phyloP scores from a whole-genome alignment of 108 stramenopile genomes.

The Skeletonema marinoi region DNA sequence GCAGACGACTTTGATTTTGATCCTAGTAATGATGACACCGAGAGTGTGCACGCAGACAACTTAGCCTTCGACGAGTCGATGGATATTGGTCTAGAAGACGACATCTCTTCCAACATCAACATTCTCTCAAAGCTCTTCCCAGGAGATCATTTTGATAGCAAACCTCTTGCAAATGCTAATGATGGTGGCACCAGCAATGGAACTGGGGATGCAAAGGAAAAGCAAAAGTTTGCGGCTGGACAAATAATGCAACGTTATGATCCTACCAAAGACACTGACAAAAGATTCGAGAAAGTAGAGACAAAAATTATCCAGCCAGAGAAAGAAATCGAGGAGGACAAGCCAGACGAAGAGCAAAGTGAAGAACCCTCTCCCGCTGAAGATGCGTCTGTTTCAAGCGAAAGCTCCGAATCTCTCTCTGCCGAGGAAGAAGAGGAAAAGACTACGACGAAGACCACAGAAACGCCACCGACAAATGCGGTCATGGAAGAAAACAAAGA shows the following conservation, averaged over 20 bases:
- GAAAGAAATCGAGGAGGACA: slow-evolving; percentile 26
- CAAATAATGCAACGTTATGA: slow-evolving; percentile 46
- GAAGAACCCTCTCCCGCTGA: not conserved
- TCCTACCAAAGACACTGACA: slow-evolving; percentile 50
- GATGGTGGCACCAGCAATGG: not conserved
- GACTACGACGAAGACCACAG: not conserved
- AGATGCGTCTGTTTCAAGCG: not conserved
- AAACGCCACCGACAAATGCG: not conserved
- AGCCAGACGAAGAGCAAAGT: slow-evolving; percentile 4
- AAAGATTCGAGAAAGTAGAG: slow-evolving; percentile 27
- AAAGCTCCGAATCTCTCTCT: not conserved
- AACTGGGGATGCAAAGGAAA: not conserved
- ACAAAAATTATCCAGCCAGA: not conserved
- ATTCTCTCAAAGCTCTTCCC: slow-evolving; percentile 23
- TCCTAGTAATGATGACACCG: slow-evolving; percentile 12
- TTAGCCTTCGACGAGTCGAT: slow-evolving; percentile 7
- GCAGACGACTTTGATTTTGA: slow-evolving; percentile 31
- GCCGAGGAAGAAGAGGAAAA: slow-evolving; percentile 12
- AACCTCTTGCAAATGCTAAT: slow-evolving; percentile 58
- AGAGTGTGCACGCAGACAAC: slow-evolving; percentile 20
- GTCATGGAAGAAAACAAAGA: not conserved
- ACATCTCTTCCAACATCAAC: slow-evolving; percentile 63
- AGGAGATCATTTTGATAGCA: slow-evolving; percentile 24
- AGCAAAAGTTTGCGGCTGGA: slow-evolving; percentile 5
- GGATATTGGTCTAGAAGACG: slow-evolving; percentile 47